phyloP scores from a whole-genome alignment of 2,329 filamentous ascomycete genomes.

The Fusarium phyllophilum region DNA sequence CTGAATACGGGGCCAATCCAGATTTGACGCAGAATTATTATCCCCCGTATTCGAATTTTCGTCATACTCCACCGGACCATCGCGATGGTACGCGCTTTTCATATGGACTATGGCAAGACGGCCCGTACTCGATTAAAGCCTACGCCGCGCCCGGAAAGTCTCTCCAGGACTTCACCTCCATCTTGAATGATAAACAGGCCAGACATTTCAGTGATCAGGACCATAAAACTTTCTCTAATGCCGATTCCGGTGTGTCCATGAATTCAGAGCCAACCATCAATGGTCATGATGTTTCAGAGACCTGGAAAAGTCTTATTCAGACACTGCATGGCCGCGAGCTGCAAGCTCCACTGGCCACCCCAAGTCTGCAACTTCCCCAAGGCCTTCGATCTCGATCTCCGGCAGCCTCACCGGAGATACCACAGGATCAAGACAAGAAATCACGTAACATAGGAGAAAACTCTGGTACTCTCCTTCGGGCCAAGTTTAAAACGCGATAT shows the following conservation, averaged over 20 bases:
- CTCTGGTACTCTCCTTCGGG: too few relatives aligned
- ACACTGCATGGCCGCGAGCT: fast-evolving
- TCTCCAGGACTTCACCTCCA: slow-evolving; percentile 39
- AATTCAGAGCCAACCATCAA: too few relatives aligned
- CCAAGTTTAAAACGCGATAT: neutral
- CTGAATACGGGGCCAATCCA: fast-evolving
- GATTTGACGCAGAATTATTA: fast-evolving
- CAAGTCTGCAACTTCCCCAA: fast-evolving
- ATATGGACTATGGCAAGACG: neutral
- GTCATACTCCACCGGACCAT: fast-evolving
- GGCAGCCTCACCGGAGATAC: too few relatives aligned
- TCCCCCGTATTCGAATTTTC: fast-evolving
- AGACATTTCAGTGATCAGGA: too few relatives aligned
- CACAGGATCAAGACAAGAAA: too few relatives aligned
- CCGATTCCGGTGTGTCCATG: too few relatives aligned
- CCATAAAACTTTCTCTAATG: too few relatives aligned
- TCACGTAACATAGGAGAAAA: too few relatives aligned
- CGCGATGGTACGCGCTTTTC: fast-evolving
- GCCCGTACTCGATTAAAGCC: fast-evolving
- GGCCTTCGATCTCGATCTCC: fast-evolving
- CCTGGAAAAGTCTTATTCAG: too few relatives aligned
- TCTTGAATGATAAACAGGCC: slow-evolving; percentile 58
- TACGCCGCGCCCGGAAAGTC: too few relatives aligned
- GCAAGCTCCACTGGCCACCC: neutral
- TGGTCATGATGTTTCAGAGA: too few relatives aligned